Percentiles rank a stretch among this genome's conserved stretches.
Evolutionary conservation across 176 grass and related monocot species (phyloP).

Genomic region (Oryza meyeriana): DNA sequence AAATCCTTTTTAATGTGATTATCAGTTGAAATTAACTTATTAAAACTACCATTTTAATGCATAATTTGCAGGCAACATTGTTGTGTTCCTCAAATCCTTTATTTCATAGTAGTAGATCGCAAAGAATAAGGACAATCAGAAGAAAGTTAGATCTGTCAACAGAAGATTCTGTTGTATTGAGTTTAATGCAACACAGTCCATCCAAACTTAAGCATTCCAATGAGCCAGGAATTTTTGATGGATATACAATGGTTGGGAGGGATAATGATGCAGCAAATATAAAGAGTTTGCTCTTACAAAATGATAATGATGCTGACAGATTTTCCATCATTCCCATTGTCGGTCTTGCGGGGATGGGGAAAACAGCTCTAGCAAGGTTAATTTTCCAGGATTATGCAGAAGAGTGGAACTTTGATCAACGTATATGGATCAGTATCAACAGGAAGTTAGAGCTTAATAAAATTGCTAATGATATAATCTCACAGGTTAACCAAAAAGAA

Average conservation of each 20-base stretch:
- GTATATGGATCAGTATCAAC: background rate
- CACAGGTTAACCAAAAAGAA: too few relatives aligned
- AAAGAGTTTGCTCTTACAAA: background rate
- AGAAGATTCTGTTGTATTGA: too few relatives aligned
- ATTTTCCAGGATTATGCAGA: conserved; percentile 29
- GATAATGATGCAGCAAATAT: background rate
- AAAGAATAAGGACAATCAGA: too few relatives aligned
- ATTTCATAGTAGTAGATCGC: background rate
- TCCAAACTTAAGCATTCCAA: too few relatives aligned
- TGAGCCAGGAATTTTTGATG: background rate
- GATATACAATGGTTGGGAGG: background rate
- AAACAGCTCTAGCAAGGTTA: conserved; percentile 31
- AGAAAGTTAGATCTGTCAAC: too few relatives aligned
- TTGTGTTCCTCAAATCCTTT: background rate
- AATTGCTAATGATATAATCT: background rate
- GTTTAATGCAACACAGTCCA: too few relatives aligned
- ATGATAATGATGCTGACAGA: conserved; percentile 6
- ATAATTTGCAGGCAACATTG: background rate
- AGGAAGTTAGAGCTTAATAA: background rate
- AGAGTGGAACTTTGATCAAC: conserved; percentile 19
- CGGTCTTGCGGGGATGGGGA: conserved; percentile 24
- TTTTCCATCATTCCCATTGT: conserved; percentile 32
- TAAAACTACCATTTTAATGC: too few relatives aligned
- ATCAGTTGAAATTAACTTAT: too few relatives aligned
- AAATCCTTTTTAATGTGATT: too few relatives aligned